Conservation (phyloP, 1,284 basidiomycete genomes). For the Sanghuangporus baumii region DNA sequence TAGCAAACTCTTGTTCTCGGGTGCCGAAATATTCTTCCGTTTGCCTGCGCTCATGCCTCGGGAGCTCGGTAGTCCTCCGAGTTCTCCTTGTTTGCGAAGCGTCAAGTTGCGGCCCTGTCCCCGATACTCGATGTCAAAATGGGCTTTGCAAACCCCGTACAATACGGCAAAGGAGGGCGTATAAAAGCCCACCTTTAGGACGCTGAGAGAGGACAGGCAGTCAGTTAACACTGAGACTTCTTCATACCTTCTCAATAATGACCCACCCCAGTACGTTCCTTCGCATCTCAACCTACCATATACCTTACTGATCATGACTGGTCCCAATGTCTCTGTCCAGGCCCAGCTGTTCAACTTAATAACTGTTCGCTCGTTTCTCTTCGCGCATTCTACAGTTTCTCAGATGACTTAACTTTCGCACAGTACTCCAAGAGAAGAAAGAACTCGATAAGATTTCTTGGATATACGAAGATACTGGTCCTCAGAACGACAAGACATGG, state of each 20-base stretch:
- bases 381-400: neutral
- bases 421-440: slow-evolving; percentile 38
- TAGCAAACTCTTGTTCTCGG: neutral
- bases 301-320: neutral
- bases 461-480: slow-evolving; percentile 35
- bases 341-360: slow-evolving; percentile 40
- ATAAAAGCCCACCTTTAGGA: neutral
- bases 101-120: neutral
- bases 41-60: neutral
- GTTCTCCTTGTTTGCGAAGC: neutral
- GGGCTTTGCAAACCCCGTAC: neutral
- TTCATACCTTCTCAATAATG: neutral
- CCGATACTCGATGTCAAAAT: neutral
- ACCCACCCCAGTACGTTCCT: neutral
- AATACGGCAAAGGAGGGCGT: neutral
- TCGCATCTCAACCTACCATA: neutral
- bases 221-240: neutral
- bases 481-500: slow-evolving; percentile 40
- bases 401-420: neutral
- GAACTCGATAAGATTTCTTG: slow-evolving; percentile 33
- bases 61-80: neutral
- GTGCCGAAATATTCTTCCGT: neutral
- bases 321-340: slow-evolving; percentile 24
- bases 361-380: slow-evolving; percentile 37
- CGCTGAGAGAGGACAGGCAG: neutral